phyloP scores from a whole-genome alignment of 2,329 filamentous ascomycete genomes.

The Mycosphaerella arachidis region DNA sequence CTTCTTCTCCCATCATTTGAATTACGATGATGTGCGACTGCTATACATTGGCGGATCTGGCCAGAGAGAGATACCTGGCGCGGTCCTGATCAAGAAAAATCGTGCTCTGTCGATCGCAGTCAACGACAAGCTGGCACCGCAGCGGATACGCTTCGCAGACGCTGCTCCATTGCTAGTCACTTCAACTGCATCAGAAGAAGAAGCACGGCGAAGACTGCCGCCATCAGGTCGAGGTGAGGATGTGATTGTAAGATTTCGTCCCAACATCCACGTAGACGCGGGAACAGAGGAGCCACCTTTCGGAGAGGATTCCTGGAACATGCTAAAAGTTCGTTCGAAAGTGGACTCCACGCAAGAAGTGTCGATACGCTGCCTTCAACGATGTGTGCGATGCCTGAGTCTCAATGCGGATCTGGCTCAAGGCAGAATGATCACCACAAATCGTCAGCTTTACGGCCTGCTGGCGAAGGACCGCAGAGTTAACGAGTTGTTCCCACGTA shows the following conservation, averaged over 20 bases:
- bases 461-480: constrained; percentile 31
- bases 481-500: constrained; percentile 32
- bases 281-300: constrained; percentile 27
- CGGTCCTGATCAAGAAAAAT: constrained; percentile 29
- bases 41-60: constrained; percentile 34
- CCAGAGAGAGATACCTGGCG: constrained; percentile 32
- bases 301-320: constrained; percentile 32
- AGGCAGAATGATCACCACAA: constrained; percentile 32
- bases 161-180: constrained; percentile 33
- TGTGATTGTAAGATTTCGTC: constrained; percentile 32
- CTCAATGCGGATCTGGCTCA: constrained; percentile 31
- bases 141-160: constrained; percentile 33
- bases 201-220: constrained; percentile 29
- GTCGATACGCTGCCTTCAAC: constrained; percentile 31
- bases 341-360: constrained; percentile 29
- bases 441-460: constrained; percentile 31
- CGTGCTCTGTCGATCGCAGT: constrained; percentile 30
- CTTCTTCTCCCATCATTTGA: constrained; percentile 30
- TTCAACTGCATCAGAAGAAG: constrained; percentile 33
- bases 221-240: constrained; percentile 28
- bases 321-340: constrained; percentile 30
- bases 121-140: constrained; percentile 33
- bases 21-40: constrained; percentile 21
- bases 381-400: constrained; percentile 30
- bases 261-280: constrained; percentile 33